Evolutionary conservation across 176 grass and related monocot genomes (phyloP).

Genomic region (Oryza rufipogon): DNA sequence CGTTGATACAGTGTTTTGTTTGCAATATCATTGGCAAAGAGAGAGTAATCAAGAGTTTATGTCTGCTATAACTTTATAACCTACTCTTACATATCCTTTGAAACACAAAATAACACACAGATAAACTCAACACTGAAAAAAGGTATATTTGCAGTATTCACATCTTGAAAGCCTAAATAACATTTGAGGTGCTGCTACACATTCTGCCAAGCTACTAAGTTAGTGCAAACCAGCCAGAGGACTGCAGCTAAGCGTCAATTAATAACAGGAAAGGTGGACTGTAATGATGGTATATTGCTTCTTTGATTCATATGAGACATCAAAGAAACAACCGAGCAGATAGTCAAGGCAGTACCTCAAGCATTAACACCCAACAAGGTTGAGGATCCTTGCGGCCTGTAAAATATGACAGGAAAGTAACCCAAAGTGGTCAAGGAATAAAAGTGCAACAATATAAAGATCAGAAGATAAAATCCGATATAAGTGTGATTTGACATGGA

Average conservation of each 20-base stretch:
- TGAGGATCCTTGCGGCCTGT: slow-evolving; percentile 59
- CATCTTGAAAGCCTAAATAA: not conserved
- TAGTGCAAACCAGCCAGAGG: not conserved
- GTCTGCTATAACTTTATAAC: slow-evolving; percentile 19
- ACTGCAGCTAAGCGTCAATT: slow-evolving; percentile 8
- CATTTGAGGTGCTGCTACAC: not conserved
- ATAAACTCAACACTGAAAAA: not conserved
- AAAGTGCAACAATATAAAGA: slow-evolving; percentile 18
- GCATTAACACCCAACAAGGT: slow-evolving; percentile 97
- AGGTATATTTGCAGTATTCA: not conserved
- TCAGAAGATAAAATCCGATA: not conserved
- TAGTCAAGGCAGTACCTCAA: slow-evolving; percentile 62
- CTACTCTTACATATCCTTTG: not conserved
- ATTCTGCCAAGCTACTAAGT: not conserved
- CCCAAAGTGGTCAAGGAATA: slow-evolving; percentile 33
- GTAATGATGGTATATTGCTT: slow-evolving; percentile 7
- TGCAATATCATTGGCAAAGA: not conserved
- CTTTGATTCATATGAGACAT: not conserved
- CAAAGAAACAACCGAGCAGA: slow-evolving; percentile 11
- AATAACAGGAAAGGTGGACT: not conserved
- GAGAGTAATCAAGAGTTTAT: not conserved
- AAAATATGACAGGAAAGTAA: slow-evolving; percentile 27
- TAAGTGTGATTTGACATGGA: not conserved
- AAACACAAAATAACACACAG: slow-evolving; percentile 1
- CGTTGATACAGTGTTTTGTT: slow-evolving; percentile 19